These are phyloP conservation scores for Casuarina equisetifolia DNA, from an alignment of 306 rosid species.

Conservation along the genomic window DNA sequence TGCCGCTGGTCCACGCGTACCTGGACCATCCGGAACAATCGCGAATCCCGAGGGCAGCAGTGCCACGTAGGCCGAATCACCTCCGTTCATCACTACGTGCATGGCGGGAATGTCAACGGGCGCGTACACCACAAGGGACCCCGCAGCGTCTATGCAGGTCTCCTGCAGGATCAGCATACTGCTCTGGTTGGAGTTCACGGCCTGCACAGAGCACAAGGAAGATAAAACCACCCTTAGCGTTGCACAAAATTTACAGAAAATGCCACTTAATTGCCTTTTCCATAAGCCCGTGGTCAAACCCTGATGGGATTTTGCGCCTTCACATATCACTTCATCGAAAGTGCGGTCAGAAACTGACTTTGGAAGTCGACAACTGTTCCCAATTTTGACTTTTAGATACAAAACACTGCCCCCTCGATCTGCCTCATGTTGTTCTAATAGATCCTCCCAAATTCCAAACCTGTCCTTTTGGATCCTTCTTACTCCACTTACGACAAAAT, in stretches of 20 bases:
- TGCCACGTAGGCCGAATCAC: slow-evolving; percentile 94
- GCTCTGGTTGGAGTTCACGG: slow-evolving; percentile 80
- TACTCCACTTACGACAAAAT: slow-evolving; percentile 26
- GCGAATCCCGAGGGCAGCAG: slow-evolving; percentile 84
- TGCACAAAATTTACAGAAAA: not conserved
- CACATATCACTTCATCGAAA: not conserved
- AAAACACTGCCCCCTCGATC: slow-evolving; percentile 33
- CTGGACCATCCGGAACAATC: slow-evolving; percentile 83
- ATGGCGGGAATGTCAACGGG: slow-evolving; percentile 98
- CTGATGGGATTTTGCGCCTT: not conserved
- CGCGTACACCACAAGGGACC: slow-evolving; percentile 94
- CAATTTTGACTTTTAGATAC: slow-evolving; percentile 54
- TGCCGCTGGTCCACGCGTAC: slow-evolving; percentile 35
- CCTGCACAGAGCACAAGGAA: slow-evolving; percentile 37
- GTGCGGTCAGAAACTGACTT: slow-evolving; percentile 28
- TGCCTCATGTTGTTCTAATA: slow-evolving; percentile 29
- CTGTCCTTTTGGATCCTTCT: slow-evolving; percentile 35
- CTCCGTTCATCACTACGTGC: slow-evolving; percentile 97
- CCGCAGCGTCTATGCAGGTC: slow-evolving; percentile 85
- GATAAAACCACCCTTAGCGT: not conserved
- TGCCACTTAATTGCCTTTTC: slow-evolving; percentile 22
- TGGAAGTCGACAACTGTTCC: slow-evolving; percentile 40
- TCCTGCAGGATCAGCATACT: slow-evolving; percentile 95
- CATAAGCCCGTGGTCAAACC: slow-evolving; percentile 34
- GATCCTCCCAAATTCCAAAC: slow-evolving; percentile 58